Evolutionary conservation across 148 eudicot genomes (phyloP).

Genomic region (Arbutus unedo): DNA sequence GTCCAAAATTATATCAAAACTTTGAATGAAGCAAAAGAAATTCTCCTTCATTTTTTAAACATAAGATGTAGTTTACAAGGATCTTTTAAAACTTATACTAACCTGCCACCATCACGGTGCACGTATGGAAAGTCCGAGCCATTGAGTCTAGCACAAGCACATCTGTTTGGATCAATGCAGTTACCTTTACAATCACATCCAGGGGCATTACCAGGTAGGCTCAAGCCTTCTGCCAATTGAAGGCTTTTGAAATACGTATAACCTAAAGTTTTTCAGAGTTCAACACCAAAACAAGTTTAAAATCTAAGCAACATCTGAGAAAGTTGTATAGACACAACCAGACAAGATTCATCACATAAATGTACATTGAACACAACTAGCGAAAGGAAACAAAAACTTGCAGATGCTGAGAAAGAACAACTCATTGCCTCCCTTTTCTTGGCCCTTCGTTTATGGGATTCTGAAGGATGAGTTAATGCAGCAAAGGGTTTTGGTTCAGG

Average conservation of each 20-base stretch:
- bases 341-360: neutral
- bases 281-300: neutral
- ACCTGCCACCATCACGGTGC: slow-evolving; percentile 85
- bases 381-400: neutral
- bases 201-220: slow-evolving; percentile 38
- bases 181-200: slow-evolving; percentile 64
- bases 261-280: slow-evolving; percentile 35
- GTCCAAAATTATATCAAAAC: neutral
- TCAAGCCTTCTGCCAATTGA: slow-evolving; percentile 40
- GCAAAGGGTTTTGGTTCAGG: neutral
- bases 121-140: slow-evolving; percentile 87
- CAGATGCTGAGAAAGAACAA: neutral
- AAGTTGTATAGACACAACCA: neutral
- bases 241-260: slow-evolving; percentile 47
- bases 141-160: slow-evolving; percentile 78
- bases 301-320: neutral
- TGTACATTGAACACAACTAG: neutral
- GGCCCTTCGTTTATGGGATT: neutral
- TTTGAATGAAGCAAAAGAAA: neutral
- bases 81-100: neutral
- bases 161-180: slow-evolving; percentile 56
- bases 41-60: too few relatives aligned
- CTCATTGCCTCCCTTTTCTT: neutral
- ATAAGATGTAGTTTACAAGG: neutral
- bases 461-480: neutral